phyloP scores from a whole-genome alignment of 805 yeast species.

The Ogataea philodendri region DNA sequence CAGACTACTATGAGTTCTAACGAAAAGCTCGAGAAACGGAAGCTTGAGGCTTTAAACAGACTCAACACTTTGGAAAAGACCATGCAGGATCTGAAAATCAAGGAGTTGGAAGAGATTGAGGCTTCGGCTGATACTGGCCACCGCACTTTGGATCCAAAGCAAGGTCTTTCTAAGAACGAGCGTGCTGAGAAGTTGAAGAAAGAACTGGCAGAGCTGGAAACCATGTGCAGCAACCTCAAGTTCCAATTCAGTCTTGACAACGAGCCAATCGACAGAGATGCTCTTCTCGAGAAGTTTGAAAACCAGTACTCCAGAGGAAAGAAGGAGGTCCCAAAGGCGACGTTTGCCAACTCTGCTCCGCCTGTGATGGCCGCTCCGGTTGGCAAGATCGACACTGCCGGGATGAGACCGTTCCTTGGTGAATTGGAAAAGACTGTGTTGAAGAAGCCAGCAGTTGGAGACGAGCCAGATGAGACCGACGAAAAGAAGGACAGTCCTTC shows the following conservation, averaged over 20 bases:
- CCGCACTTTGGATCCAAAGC: conserved; percentile 33
- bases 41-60: conserved; percentile 66
- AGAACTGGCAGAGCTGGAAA: conserved; percentile 28
- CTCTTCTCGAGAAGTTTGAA: conserved; percentile 28
- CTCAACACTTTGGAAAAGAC: conserved; percentile 61
- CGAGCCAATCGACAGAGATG: conserved; percentile 22
- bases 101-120: conserved; percentile 18
- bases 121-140: conserved; percentile 6
- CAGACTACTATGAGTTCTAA: conserved; percentile 48
- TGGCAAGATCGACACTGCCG: conserved; percentile 19
- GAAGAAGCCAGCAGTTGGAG: conserved; percentile 31
- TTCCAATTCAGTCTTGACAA: conserved; percentile 27
- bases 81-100: conserved; percentile 23
- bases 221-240: conserved; percentile 26
- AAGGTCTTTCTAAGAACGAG: conserved; percentile 13
- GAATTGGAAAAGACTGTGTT: conserved; percentile 53
- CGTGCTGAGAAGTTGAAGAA: conserved; percentile 22
- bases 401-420: conserved; percentile 42
- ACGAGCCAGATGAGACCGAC: conserved; percentile 1
- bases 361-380: conserved; percentile 17
- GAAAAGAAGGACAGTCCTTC: neutral
- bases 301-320: conserved; percentile 30
- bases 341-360: conserved; percentile 23
- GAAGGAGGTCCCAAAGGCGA: conserved; percentile 25
- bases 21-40: conserved; percentile 58